Conservation (phyloP, 2,329 filamentous ascomycete species). For the Phialophora macrospora region DNA sequence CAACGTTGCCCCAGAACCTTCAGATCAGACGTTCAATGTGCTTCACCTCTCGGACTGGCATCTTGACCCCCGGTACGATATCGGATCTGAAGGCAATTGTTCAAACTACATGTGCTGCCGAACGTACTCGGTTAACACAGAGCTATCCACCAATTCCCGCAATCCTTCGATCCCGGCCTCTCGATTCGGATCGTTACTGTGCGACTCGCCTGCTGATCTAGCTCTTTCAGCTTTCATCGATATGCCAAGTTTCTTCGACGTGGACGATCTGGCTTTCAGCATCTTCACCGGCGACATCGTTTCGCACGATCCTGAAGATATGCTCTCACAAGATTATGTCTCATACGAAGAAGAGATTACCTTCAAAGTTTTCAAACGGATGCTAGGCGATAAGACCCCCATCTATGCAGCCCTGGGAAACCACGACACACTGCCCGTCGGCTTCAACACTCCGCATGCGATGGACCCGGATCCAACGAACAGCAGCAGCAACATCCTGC, state of each 20-base stretch:
- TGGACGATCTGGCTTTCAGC: conserved; percentile 39
- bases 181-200: conserved; percentile 39
- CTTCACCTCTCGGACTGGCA: conserved; percentile 44
- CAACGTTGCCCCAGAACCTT: conserved; percentile 34
- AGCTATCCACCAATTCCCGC: conserved; percentile 30
- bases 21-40: conserved; percentile 39
- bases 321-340: conserved; percentile 40
- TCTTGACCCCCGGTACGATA: conserved; percentile 42
- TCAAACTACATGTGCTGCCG: conserved; percentile 41
- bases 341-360: conserved; percentile 41
- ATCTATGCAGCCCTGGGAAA: conserved; percentile 42
- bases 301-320: conserved; percentile 41
- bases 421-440: conserved; percentile 40
- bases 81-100: conserved; percentile 43
- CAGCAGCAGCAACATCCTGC: conserved; percentile 32
- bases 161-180: conserved; percentile 40
- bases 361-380: conserved; percentile 41
- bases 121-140: conserved; percentile 37
- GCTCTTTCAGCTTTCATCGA: conserved; percentile 38
- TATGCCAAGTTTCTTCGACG: conserved; percentile 39
- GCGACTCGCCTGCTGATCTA: conserved; percentile 40
- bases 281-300: conserved; percentile 45
- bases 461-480: conserved; percentile 32
- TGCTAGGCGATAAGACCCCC: conserved; percentile 38
- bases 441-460: conserved; percentile 37